phyloP scores from a whole-genome alignment of 495 filamentous ascomycete genomes.

The Podospora appendiculata region DNA sequence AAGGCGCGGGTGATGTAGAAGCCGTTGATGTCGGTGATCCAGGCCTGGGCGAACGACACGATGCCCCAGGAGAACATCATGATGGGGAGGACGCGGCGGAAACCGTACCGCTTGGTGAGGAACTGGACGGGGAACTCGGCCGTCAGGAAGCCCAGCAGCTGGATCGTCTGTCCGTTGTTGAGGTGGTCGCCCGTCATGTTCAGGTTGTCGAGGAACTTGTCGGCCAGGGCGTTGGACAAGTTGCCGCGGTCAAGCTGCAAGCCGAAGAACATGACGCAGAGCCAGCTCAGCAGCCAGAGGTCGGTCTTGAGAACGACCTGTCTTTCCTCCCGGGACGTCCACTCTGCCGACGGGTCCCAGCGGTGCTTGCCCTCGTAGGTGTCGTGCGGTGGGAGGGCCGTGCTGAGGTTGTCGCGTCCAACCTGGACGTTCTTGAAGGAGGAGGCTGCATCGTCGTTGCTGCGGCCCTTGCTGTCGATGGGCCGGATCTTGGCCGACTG shows the following conservation, averaged over 20 bases:
- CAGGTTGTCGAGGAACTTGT: constrained; percentile 29
- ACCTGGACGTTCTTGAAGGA: constrained; percentile 3
- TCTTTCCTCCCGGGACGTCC: constrained; percentile 30
- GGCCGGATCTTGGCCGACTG: neutral
- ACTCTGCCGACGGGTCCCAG: constrained; percentile 16
- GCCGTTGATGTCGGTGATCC: constrained; percentile 19
- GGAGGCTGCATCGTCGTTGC: neutral
- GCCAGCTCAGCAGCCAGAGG: constrained; percentile 27
- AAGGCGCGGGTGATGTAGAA: constrained; percentile 34
- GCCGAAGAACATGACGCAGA: constrained; percentile 37
- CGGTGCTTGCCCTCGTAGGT: constrained; percentile 45
- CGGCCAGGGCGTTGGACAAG: constrained; percentile 31
- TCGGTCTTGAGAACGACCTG: constrained; percentile 38
- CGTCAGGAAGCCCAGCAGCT: constrained; percentile 32
- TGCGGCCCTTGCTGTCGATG: neutral
- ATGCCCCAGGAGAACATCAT: constrained; percentile 38
- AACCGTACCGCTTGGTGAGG: constrained; percentile 39
- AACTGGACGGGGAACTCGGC: constrained; percentile 40
- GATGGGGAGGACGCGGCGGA: constrained; percentile 35
- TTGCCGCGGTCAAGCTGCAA: constrained; percentile 36
- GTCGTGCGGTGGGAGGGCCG: constrained; percentile 15
- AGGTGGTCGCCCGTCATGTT: constrained; percentile 37
- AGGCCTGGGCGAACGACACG: constrained; percentile 32
- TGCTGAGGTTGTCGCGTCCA: constrained; percentile 12
- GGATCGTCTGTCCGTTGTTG: constrained; percentile 34